A percentile compares a stretch with the other conserved stretches of the same genome.
These are phyloP conservation scores for Eremothecium sinecaudum DNA, from an alignment of 1,139 yeast genomes.

Conservation along the genomic window DNA sequence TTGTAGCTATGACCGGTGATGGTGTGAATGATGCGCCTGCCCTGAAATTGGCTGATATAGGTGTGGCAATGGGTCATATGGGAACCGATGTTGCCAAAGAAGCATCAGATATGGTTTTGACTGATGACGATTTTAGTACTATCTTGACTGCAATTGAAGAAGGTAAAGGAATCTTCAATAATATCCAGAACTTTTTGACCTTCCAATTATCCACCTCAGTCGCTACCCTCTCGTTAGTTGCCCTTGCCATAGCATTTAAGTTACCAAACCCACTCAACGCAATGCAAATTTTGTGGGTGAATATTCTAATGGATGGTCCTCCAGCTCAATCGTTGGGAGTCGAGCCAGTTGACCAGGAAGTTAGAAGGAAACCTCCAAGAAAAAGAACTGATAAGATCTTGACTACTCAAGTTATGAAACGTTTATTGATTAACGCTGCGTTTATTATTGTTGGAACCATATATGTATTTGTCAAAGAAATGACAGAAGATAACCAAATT, in stretches of 20 bases:
- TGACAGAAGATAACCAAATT: slow-evolving; percentile 62
- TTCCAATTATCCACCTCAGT: slow-evolving; percentile 93
- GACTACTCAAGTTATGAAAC: slow-evolving; percentile 54
- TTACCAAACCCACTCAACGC: slow-evolving; percentile 96
- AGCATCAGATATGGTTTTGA: slow-evolving; percentile 95
- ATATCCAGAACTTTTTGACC: slow-evolving; percentile 86
- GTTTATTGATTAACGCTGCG: slow-evolving; percentile 65
- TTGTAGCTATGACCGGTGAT: slow-evolving; percentile 98
- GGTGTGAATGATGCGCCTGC: slow-evolving; percentile 99
- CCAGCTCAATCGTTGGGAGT: slow-evolving; percentile 98
- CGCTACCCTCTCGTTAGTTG: slow-evolving; percentile 85
- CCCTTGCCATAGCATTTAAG: slow-evolving; percentile 75
- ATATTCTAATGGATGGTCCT: slow-evolving; percentile 97
- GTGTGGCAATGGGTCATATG: slow-evolving; percentile 92
- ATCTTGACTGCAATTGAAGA: slow-evolving; percentile 88
- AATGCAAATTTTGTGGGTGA: slow-evolving; percentile 97
- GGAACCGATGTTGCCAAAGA: slow-evolving; percentile 99
- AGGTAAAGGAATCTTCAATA: slow-evolving; percentile 92
- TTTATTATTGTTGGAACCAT: slow-evolving; percentile 75
- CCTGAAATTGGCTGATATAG: slow-evolving; percentile 88
- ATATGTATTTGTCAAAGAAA: slow-evolving; percentile 73
- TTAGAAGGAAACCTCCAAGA: slow-evolving; percentile 92
- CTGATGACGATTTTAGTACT: slow-evolving; percentile 93
- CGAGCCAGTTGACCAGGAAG: slow-evolving; percentile 92
- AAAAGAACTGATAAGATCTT: slow-evolving; percentile 73